These are phyloP conservation scores for Tritrichomonas foetus DNA, from an alignment of 208 protist genomes.

Conservation along the genomic window DNA sequence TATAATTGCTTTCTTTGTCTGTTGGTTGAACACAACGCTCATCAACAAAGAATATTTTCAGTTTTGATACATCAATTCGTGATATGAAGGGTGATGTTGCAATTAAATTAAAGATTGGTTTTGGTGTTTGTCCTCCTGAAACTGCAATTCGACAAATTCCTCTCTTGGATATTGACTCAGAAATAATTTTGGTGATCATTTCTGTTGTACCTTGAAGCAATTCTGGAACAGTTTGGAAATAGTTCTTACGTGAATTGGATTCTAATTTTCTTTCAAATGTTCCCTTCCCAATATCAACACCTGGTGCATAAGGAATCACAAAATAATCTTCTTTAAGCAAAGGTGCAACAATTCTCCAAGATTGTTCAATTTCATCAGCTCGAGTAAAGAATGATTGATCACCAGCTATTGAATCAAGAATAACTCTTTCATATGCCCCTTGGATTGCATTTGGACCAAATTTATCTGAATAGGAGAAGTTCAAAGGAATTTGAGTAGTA, in stretches of 20 bases:
- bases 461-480: conserved; percentile 61
- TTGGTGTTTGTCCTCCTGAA: neutral
- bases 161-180: neutral
- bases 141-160: neutral
- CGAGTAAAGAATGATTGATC: conserved; percentile 35
- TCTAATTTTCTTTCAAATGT: neutral
- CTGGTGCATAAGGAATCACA: neutral
- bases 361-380: conserved; percentile 9
- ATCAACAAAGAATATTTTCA: neutral
- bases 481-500: conserved; percentile 58
- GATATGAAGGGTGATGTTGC: neutral
- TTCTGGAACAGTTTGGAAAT: neutral
- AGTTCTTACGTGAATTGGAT: neutral
- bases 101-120: neutral
- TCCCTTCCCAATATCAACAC: neutral
- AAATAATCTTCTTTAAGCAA: neutral
- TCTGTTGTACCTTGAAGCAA: neutral
- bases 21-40: neutral
- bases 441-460: conserved; percentile 42
- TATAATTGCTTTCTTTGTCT: neutral
- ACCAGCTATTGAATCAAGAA: neutral
- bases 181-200: neutral
- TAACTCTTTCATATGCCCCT: conserved; percentile 8
- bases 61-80: neutral
- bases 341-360: conserved; percentile 17